Percentiles rank a stretch among this genome's conserved stretches.
These are phyloP conservation scores for Ganoderma resinaceum DNA, from an alignment of 1,284 basidiomycete species.

Conservation along the genomic window DNA sequence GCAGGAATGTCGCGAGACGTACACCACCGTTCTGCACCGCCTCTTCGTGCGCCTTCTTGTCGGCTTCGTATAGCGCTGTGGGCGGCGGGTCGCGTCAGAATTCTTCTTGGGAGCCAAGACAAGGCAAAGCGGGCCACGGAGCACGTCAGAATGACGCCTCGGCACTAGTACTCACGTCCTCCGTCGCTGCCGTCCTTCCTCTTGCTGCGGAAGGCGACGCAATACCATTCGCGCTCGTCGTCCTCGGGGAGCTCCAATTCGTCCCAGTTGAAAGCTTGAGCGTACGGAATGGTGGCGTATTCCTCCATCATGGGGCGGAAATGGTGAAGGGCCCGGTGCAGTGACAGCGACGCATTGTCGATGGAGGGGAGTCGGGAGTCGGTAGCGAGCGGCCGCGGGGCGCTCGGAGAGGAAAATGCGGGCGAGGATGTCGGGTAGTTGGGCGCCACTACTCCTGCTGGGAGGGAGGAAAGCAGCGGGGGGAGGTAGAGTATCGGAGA, in stretches of 20 bases:
- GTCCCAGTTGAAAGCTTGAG: slow-evolving; percentile 88
- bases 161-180: slow-evolving; percentile 54
- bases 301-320: slow-evolving; percentile 69
- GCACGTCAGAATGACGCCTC: slow-evolving; percentile 19
- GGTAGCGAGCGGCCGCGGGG: slow-evolving; percentile 60
- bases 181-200: slow-evolving; percentile 75
- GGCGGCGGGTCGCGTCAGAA: not conserved
- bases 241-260: slow-evolving; percentile 70
- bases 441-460: slow-evolving; percentile 41
- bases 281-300: slow-evolving; percentile 74
- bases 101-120: not conserved
- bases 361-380: slow-evolving; percentile 83
- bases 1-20: slow-evolving; percentile 35
- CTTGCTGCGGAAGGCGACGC: slow-evolving; percentile 87
- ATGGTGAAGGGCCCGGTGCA: slow-evolving; percentile 84
- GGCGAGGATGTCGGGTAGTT: slow-evolving; percentile 33
- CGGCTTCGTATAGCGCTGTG: slow-evolving; percentile 84
- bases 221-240: slow-evolving; percentile 88
- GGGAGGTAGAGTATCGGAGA: slow-evolving; percentile 78
- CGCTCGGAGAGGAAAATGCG: slow-evolving; percentile 35
- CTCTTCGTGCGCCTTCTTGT: slow-evolving; percentile 88
- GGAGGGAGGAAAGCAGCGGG: slow-evolving; percentile 78
- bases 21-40: slow-evolving; percentile 87
- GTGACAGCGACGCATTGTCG: slow-evolving; percentile 80
- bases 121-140: not conserved